Evolutionary conservation across 768 basidiomycete species (phyloP).

Genomic region (Mycena polygramma): DNA sequence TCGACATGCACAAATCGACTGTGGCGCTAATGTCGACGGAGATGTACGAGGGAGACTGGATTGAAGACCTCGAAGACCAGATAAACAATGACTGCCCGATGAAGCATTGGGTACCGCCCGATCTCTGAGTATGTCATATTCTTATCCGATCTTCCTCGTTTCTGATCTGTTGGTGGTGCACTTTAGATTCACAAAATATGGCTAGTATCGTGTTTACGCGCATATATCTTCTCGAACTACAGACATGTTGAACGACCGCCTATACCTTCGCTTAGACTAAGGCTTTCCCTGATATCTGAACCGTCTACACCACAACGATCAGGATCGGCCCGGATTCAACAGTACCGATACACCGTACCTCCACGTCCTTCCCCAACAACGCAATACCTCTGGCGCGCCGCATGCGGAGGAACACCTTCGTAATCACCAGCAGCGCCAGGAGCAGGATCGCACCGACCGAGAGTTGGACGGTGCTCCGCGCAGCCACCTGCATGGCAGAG

Average conservation of each 20-base stretch:
- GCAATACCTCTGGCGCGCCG: background rate
- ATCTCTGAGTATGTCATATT: background rate
- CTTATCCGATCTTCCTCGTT: no score
- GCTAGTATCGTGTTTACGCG: no score
- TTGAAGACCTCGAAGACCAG: conserved; percentile 11
- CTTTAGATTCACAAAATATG: no score
- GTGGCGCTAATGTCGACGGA: background rate
- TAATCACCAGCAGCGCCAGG: conserved; percentile 10
- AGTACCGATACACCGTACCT: no score
- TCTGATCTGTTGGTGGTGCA: no score
- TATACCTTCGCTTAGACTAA: no score
- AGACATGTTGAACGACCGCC: no score
- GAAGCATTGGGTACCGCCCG: background rate
- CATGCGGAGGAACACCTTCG: conserved; percentile 5
- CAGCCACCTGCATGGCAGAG: background rate
- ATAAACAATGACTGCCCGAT: conserved; percentile 5
- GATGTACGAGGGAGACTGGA: conserved; percentile 16
- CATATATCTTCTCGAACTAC: no score
- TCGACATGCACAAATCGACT: background rate
- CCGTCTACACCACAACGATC: no score
- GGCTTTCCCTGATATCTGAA: no score
- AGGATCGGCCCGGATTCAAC: no score
- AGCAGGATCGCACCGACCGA: conserved; percentile 13
- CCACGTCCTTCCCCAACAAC: no score
- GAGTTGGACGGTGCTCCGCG: background rate